Evolutionary conservation across 2,329 filamentous ascomycete species (phyloP).

Genomic region (Coniochaeta prunicola): DNA sequence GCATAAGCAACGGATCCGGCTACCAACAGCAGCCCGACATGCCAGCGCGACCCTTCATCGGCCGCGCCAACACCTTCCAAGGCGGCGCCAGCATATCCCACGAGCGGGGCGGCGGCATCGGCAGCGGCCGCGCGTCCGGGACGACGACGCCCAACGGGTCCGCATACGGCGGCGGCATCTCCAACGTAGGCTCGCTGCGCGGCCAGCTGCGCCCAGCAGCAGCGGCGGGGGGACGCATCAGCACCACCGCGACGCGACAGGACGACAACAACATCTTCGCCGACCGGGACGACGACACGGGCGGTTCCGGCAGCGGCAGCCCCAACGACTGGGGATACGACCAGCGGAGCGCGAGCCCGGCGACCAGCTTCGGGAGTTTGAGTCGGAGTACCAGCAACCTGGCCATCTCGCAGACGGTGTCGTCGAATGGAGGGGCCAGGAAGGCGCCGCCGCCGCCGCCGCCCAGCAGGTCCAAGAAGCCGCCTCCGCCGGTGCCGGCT

Average conservation of each 20-base stretch:
- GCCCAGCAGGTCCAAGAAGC: slow-evolving; percentile 44
- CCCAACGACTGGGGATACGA: slow-evolving; percentile 39
- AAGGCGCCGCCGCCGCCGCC: slow-evolving; percentile 40
- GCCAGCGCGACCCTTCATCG: slow-evolving; percentile 27
- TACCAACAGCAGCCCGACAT: slow-evolving; percentile 21
- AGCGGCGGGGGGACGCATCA: slow-evolving; percentile 23
- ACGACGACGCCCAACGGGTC: slow-evolving; percentile 10
- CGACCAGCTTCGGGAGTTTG: slow-evolving; percentile 48
- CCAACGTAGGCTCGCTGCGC: slow-evolving; percentile 29
- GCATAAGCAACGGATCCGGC: slow-evolving; percentile 13
- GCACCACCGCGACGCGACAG: slow-evolving; percentile 29
- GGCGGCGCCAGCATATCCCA: slow-evolving; percentile 15
- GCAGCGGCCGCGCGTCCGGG: slow-evolving; percentile 9
- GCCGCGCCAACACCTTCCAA: slow-evolving; percentile 33
- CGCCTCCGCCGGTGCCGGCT: slow-evolving; percentile 43
- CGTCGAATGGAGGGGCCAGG: slow-evolving; percentile 18
- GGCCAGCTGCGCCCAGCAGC: slow-evolving; percentile 37
- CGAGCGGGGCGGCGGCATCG: slow-evolving; percentile 8
- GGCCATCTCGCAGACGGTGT: slow-evolving; percentile 10
- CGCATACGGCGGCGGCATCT: slow-evolving; percentile 10
- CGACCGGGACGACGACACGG: slow-evolving; percentile 40
- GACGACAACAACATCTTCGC: slow-evolving; percentile 42
- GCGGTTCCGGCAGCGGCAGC: slow-evolving; percentile 43
- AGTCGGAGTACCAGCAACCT: slow-evolving; percentile 36
- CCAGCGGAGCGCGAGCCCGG: slow-evolving; percentile 42